Conservation (phyloP, 2,329 filamentous ascomycete species). For the Exutisphaerella laricina region DNA sequence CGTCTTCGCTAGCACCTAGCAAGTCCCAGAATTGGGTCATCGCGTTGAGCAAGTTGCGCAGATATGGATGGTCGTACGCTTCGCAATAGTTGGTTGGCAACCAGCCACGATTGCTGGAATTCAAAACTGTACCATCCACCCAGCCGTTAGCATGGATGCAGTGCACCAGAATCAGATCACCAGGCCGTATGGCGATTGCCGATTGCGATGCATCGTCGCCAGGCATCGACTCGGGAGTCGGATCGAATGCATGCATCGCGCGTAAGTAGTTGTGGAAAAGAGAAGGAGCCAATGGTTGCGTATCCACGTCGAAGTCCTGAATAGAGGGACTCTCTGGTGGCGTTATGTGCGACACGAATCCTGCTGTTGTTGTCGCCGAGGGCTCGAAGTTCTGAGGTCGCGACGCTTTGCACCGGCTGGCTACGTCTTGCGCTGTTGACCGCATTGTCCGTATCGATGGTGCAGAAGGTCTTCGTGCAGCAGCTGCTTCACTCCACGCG, state of each 20-base stretch:
- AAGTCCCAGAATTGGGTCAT: conserved; percentile 91
- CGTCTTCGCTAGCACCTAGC: conserved; percentile 60
- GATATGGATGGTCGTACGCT: conserved; percentile 81
- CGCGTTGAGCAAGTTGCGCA: conserved; percentile 77
- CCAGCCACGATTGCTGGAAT: conserved; percentile 86
- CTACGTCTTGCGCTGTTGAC: conserved; percentile 3
- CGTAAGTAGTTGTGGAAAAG: conserved; percentile 92
- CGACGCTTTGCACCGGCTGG: conserved; percentile 4
- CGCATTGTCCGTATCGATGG: conserved; percentile 6
- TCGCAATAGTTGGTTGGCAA: conserved; percentile 98
- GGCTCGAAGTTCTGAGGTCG: conserved; percentile 7
- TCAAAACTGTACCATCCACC: conserved; percentile 89
- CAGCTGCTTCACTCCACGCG: conserved; percentile 1
- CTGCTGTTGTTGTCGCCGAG: conserved; percentile 14
- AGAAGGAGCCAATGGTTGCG: conserved; percentile 38
- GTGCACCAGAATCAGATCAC: conserved; percentile 89
- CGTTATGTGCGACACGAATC: conserved; percentile 21
- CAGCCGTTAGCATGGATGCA: conserved; percentile 97
- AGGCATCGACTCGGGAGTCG: conserved; percentile 57
- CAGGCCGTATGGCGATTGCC: conserved; percentile 80
- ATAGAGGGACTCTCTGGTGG: conserved; percentile 18
- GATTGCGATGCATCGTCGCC: conserved; percentile 57
- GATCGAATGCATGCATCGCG: conserved; percentile 89
- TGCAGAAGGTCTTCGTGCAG: conserved; percentile 8
- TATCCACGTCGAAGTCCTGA: conserved; percentile 9